Evolutionary conservation across 202 grass and related monocot genomes (phyloP).

Genomic region (Carex arenaria): DNA sequence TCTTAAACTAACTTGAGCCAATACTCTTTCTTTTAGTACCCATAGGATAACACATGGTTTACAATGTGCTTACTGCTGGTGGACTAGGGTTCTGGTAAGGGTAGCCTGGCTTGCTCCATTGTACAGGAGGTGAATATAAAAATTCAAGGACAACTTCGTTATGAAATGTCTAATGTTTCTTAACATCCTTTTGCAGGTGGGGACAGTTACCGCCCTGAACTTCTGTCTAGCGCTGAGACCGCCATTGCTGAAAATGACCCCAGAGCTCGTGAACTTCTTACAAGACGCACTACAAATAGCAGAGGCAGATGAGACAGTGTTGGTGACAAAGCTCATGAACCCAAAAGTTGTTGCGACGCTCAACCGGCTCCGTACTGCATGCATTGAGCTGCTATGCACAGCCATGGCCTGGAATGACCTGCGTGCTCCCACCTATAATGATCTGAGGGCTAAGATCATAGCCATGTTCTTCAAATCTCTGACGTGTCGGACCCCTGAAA

Average conservation of each 20-base stretch:
- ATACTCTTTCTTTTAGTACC: neutral
- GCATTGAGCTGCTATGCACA: conserved; percentile 96
- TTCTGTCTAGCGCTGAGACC: conserved; percentile 96
- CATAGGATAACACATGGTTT: conserved; percentile 9
- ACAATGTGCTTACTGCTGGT: neutral
- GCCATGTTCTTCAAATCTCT: conserved; percentile 99
- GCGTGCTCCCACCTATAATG: conserved; percentile 67
- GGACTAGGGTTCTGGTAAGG: neutral
- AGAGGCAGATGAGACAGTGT: conserved; percentile 96
- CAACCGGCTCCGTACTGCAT: conserved; percentile 92
- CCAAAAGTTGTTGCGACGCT: conserved; percentile 88
- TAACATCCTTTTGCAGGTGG: conserved; percentile 57
- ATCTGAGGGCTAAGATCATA: conserved; percentile 92
- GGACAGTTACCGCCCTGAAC: conserved; percentile 91
- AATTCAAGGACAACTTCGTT: neutral
- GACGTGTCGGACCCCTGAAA: conserved; percentile 85
- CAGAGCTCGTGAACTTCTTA: conserved; percentile 89
- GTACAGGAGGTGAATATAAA: neutral
- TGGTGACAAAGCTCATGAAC: conserved; percentile 95
- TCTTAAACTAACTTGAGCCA: neutral
- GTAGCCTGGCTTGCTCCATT: neutral
- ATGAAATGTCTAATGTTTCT: neutral
- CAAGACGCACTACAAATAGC: conserved; percentile 99
- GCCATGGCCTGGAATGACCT: conserved; percentile 99
- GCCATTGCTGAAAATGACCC: conserved; percentile 87